Evolutionary conservation across 1,284 basidiomycete genomes (phyloP).

Genomic region (Athelia psychrophila): DNA sequence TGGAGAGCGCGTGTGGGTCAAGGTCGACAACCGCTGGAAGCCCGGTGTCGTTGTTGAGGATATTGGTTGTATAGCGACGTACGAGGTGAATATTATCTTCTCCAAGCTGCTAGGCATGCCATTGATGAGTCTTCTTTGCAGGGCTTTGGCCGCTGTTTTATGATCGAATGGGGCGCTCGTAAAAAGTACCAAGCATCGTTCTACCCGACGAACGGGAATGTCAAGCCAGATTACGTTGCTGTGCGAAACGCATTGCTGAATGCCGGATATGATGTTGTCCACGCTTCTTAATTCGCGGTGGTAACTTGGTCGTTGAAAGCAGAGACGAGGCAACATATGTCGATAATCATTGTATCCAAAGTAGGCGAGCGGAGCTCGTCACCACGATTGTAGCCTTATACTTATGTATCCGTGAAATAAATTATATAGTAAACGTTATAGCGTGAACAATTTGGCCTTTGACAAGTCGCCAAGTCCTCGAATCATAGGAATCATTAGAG

Average conservation of each 20-base stretch:
- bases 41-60: not conserved
- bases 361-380: no score
- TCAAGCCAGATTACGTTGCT: not conserved
- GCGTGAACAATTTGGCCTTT: no score
- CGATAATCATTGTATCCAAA: no score
- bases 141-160: not conserved
- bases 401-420: no score
- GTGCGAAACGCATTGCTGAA: not conserved
- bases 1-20: constrained; percentile 1
- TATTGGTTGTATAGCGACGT: not conserved
- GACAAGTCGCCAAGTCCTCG: no score
- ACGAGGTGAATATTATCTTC: not conserved
- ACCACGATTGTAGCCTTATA: no score
- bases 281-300: not conserved
- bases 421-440: no score
- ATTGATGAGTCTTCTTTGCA: not conserved
- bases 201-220: not conserved
- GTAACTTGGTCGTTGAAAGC: no score
- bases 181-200: not conserved
- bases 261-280: not conserved
- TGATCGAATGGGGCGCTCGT: not conserved
- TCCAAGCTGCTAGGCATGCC: not conserved
- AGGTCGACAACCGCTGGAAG: not conserved
- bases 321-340: no score
- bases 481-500: no score